Percentiles rank a stretch among this genome's conserved stretches.
Evolutionary conservation across 371 early-diverging fungal genomes (phyloP).

Genomic region (Mortierella sp.): DNA sequence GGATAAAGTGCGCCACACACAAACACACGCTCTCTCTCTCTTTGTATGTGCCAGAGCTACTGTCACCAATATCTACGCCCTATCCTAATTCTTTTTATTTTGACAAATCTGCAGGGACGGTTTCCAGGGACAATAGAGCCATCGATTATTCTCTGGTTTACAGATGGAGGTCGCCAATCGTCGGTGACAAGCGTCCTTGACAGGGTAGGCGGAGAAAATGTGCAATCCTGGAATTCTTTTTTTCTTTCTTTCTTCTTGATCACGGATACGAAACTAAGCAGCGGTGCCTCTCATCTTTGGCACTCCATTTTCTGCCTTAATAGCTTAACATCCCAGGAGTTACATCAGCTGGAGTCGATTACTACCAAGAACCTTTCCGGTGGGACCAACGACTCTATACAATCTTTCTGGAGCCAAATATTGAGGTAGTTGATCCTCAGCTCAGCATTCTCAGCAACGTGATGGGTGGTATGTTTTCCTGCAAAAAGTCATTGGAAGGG

Average conservation of each 20-base stretch:
- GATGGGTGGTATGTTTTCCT: slow-evolving; percentile 64
- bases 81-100: neutral
- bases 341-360: slow-evolving; percentile 63
- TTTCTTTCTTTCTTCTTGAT: neutral
- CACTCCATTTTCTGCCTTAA: neutral
- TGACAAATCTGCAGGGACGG: slow-evolving; percentile 59
- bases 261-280: neutral
- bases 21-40: too few species aligned
- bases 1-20: neutral
- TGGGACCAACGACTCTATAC: slow-evolving; percentile 80
- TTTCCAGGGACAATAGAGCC: slow-evolving; percentile 67
- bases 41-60: neutral
- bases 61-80: too few species aligned
- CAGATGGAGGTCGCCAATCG: slow-evolving; percentile 67
- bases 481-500: too few species aligned
- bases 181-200: slow-evolving; percentile 53
- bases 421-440: slow-evolving; percentile 58
- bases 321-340: slow-evolving; percentile 68
- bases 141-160: slow-evolving; percentile 77
- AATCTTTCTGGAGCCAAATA: slow-evolving; percentile 62
- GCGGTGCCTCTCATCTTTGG: neutral
- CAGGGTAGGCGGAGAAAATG: slow-evolving; percentile 38
- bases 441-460: slow-evolving; percentile 68
- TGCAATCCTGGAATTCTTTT: neutral
- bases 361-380: slow-evolving; percentile 76